phyloP scores from a whole-genome alignment of 192 early-diverging fungal species.

The Mortierella alpina region DNA sequence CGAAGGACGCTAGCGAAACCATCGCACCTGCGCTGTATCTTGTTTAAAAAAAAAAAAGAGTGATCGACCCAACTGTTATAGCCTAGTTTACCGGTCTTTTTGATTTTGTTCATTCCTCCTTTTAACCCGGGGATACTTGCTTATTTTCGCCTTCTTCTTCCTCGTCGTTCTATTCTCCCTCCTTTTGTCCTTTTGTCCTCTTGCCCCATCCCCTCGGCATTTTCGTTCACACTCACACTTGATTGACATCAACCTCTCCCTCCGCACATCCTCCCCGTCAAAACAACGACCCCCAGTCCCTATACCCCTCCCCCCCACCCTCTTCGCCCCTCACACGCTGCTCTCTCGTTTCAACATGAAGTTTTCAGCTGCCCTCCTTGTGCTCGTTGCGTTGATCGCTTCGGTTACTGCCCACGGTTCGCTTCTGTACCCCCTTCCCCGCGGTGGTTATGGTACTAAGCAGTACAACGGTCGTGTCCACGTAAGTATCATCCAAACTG shows the following conservation, averaged over 20 bases:
- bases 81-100: no score
- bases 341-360: constrained; percentile 23
- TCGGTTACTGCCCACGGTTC: constrained; percentile 43
- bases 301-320: neutral
- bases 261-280: neutral
- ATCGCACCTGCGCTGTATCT: no score
- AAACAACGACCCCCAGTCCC: neutral
- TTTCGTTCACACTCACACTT: constrained; percentile 5
- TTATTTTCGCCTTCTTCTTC: no score
- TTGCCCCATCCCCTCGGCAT: neutral
- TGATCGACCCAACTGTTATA: no score
- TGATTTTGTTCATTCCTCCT: no score
- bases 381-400: constrained; percentile 38
- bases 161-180: neutral
- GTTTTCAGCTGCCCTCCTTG: constrained; percentile 25
- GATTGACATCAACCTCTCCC: constrained; percentile 6
- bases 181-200: no score
- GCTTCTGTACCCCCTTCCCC: constrained; percentile 36
- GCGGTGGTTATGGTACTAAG: constrained; percentile 43
- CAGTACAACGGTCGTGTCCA: constrained; percentile 50
- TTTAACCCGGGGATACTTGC: no score
- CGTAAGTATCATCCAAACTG: constrained; percentile 9
- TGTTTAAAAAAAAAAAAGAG: no score
- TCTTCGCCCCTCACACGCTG: neutral
- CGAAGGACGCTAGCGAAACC: no score